Evolutionary conservation across 176 grass and related monocot genomes (phyloP).

Genomic region (Coix lacrymajobi): DNA sequence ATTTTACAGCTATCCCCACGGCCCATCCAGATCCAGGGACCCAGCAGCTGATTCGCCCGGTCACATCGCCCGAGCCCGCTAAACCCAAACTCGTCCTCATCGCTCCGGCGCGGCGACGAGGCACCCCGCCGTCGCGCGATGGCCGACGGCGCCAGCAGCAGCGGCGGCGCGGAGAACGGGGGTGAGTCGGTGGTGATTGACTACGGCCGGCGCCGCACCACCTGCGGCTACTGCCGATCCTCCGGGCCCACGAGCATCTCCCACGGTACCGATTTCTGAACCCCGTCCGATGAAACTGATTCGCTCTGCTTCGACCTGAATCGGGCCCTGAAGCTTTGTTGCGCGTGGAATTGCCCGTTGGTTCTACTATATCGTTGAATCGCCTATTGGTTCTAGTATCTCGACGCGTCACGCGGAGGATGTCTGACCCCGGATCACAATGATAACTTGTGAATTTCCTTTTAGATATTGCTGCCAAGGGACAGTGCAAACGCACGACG

Average conservation of each 20-base stretch:
- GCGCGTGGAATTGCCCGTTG: neutral
- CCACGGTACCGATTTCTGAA: constrained; percentile 37
- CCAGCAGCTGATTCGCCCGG: constrained; percentile 1
- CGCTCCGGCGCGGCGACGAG: constrained; percentile 19
- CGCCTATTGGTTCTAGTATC: neutral
- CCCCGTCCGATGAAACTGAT: neutral
- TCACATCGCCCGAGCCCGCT: neutral
- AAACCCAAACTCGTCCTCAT: constrained; percentile 2
- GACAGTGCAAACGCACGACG: neutral
- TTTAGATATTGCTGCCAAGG: neutral
- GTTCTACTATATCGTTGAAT: constrained; percentile 2
- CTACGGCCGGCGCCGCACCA: constrained; percentile 38
- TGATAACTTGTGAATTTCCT: neutral
- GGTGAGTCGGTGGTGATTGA: constrained; percentile 66
- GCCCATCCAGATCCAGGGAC: constrained; percentile 37
- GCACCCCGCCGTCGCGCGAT: constrained; percentile 17
- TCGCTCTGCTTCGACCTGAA: neutral
- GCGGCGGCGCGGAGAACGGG: constrained; percentile 21
- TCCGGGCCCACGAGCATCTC: constrained; percentile 59
- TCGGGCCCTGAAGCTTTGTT: neutral
- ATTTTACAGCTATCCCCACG: neutral
- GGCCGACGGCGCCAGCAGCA: constrained; percentile 69
- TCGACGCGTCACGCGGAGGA: neutral
- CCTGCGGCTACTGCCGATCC: constrained; percentile 81
- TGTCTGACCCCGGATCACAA: constrained; percentile 1